phyloP scores from a whole-genome alignment of 805 yeast species.

The Lachancea dasiensis region DNA sequence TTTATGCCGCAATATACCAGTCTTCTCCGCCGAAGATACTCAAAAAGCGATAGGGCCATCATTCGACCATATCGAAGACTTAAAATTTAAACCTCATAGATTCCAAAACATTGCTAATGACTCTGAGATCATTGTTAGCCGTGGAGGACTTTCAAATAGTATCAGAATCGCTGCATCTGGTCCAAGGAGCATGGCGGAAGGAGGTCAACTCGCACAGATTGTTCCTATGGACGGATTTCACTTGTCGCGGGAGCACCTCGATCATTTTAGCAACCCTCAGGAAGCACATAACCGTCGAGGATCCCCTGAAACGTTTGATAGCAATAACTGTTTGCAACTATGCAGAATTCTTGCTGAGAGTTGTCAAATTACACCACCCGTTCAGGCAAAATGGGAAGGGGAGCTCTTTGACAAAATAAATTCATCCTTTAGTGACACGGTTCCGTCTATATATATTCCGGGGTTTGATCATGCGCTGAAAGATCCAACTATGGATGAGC shows the following conservation, averaged over 20 bases:
- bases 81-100: constrained; percentile 19
- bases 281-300: constrained; percentile 66
- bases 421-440: constrained; percentile 15
- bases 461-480: constrained; percentile 69
- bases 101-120: constrained; percentile 21
- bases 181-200: no score
- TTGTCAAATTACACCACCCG: constrained; percentile 15
- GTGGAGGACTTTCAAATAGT: constrained; percentile 30
- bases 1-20: constrained; percentile 8
- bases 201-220: constrained; percentile 38
- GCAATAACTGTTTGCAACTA: constrained; percentile 33
- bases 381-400: constrained; percentile 7
- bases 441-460: constrained; percentile 47
- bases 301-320: constrained; percentile 81
- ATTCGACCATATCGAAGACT: constrained; percentile 21
- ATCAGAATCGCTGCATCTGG: constrained; percentile 15
- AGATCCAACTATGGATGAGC: constrained; percentile 61
- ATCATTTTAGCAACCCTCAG: constrained; percentile 46
- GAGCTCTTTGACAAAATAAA: constrained; percentile 16
- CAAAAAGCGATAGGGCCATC: no score
- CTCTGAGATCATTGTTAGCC: constrained; percentile 19
- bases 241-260: constrained; percentile 44
- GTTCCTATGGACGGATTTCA: constrained; percentile 79
- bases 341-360: constrained; percentile 20
- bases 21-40: no score